Evolutionary conservation across 176 grass and related monocot species (phyloP).

Genomic region (Carex parvula): DNA sequence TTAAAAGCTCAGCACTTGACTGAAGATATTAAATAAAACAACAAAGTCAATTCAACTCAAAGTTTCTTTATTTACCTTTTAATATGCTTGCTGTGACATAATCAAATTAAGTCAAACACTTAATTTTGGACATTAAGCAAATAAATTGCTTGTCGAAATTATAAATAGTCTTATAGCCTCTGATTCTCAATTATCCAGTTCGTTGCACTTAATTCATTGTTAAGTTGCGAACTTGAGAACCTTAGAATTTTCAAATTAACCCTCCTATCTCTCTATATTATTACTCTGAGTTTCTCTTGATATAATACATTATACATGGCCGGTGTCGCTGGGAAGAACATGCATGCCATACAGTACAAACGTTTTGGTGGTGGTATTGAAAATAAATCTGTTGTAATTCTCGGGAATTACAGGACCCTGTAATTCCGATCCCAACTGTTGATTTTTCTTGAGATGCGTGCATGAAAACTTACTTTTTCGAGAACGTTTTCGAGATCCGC

Average conservation of each 20-base stretch:
- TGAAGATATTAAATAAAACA: neutral
- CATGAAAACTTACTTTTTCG: too few species aligned
- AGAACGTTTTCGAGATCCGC: too few species aligned
- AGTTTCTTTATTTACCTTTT: neutral
- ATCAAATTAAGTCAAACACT: too few species aligned
- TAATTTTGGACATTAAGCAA: neutral
- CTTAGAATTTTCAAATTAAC: neutral
- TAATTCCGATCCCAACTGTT: too few species aligned
- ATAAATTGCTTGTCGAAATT: neutral
- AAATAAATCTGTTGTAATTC: too few species aligned
- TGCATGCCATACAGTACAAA: slow-evolving; percentile 46
- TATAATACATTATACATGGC: neutral
- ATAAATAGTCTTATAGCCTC: neutral
- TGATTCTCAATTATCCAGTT: neutral
- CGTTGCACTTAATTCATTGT: neutral
- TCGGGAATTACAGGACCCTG: too few species aligned
- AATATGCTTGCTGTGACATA: too few species aligned
- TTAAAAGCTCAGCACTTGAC: too few species aligned
- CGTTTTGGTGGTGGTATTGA: slow-evolving; percentile 41
- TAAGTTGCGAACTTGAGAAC: neutral
- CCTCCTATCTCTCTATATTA: neutral
- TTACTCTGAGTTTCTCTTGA: neutral
- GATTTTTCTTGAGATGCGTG: too few species aligned
- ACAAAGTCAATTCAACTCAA: neutral
- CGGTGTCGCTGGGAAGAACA: neutral